Evolutionary conservation across 2,329 filamentous ascomycete species (phyloP).

Genomic region (Penicillium hesseltinei): DNA sequence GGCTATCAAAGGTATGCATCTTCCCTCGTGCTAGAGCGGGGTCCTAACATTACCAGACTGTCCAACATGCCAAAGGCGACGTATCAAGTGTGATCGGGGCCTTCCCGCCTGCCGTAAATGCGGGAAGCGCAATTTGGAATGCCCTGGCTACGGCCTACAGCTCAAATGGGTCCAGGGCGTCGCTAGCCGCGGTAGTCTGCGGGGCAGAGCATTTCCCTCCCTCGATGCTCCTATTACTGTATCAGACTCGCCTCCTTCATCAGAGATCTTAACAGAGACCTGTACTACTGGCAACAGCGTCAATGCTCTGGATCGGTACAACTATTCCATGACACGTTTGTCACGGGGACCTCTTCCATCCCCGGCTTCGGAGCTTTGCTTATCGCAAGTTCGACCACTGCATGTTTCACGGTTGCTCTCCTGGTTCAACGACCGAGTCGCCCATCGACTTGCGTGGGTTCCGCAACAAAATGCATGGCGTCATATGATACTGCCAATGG

Average conservation of each 20-base stretch:
- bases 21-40: not conserved
- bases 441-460: conserved; percentile 11
- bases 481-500: conserved; percentile 20
- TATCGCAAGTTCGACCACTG: conserved; percentile 1
- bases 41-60: conserved; percentile 16
- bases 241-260: not conserved
- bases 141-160: conserved; percentile 26
- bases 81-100: conserved; percentile 28
- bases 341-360: not conserved
- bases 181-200: conserved; percentile 27
- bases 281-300: not conserved
- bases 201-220: conserved; percentile 20
- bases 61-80: conserved; percentile 23
- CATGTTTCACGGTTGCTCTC: conserved; percentile 4
- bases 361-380: not conserved
- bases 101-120: conserved; percentile 27
- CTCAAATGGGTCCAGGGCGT: conserved; percentile 28
- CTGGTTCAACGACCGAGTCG: conserved; percentile 11
- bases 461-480: conserved; percentile 22
- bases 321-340: not conserved
- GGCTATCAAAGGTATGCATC: conserved; percentile 2
- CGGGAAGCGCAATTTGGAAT: conserved; percentile 23
- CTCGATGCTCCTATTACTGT: not conserved
- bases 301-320: not conserved
- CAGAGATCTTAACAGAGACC: not conserved